A percentile compares a stretch with the other conserved stretches of the same genome.
Evolutionary conservation across 805 yeast genomes (phyloP).

Genomic region (Candida boleticola): DNA sequence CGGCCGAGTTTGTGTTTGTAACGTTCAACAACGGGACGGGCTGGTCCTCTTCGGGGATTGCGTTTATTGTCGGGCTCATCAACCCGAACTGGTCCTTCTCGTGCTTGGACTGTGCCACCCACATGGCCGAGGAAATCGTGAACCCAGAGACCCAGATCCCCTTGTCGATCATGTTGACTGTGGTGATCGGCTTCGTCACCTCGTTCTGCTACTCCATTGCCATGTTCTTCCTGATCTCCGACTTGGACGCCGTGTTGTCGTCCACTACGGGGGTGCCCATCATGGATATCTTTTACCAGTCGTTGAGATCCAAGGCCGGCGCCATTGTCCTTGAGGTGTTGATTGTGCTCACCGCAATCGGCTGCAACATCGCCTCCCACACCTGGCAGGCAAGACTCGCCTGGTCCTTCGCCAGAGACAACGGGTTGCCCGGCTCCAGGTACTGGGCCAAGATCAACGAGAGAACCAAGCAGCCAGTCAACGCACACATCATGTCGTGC

Average conservation of each 20-base stretch:
- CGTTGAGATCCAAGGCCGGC: constrained; percentile 49
- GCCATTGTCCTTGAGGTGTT: constrained; percentile 51
- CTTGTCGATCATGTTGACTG: constrained; percentile 59
- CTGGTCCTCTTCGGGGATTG: constrained; percentile 57
- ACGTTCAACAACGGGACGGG: constrained; percentile 57
- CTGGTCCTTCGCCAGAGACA: constrained; percentile 69
- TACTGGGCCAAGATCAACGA: constrained; percentile 49
- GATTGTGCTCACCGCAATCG: constrained; percentile 52
- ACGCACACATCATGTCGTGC: constrained; percentile 57
- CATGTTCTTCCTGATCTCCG: constrained; percentile 57
- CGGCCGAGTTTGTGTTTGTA: constrained; percentile 52
- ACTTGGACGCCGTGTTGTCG: constrained; percentile 46
- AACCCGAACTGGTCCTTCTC: constrained; percentile 71
- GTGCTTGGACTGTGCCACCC: constrained; percentile 70
- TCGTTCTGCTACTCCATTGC: constrained; percentile 51
- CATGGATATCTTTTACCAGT: constrained; percentile 61
- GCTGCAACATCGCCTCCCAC: constrained; percentile 59
- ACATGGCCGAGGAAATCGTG: constrained; percentile 64
- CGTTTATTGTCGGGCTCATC: constrained; percentile 67
- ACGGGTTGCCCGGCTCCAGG: constrained; percentile 56
- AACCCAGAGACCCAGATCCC: constrained; percentile 61
- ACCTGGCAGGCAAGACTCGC: constrained; percentile 69
- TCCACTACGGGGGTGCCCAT: constrained; percentile 63
- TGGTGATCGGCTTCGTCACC: constrained; percentile 64
- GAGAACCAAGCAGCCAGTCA: constrained; percentile 52